Evolutionary conservation across 768 basidiomycete genomes (phyloP).

Genomic region (button mushroom (Agaricus bisporus)): DNA sequence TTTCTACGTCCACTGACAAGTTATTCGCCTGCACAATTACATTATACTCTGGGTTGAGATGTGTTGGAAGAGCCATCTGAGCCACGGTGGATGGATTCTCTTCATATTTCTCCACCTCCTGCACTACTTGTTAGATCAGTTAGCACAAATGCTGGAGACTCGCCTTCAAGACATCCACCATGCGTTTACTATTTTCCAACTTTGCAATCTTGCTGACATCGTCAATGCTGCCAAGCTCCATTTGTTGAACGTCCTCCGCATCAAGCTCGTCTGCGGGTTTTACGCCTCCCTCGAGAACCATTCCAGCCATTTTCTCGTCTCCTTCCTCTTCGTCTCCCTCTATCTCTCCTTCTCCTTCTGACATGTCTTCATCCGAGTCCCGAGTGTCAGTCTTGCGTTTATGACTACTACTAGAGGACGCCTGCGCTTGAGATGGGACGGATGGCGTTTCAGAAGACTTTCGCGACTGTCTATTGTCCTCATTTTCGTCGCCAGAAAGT

Average conservation of each 20-base stretch:
- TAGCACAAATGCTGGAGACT: conserved; percentile 3
- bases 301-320: conserved; percentile 41
- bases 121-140: neutral
- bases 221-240: conserved; percentile 82
- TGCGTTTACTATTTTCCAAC: conserved; percentile 79
- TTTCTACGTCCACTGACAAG: conserved; percentile 95
- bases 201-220: conserved; percentile 88
- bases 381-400: conserved; percentile 68
- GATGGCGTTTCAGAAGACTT: conserved; percentile 16
- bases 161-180: conserved; percentile 84
- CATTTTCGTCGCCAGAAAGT: conserved; percentile 63
- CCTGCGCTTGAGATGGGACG: neutral
- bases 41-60: conserved; percentile 92
- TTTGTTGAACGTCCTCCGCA: conserved; percentile 87
- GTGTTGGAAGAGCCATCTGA: conserved; percentile 72
- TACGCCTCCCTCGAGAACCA: conserved; percentile 82
- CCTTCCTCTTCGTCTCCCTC: conserved; percentile 42
- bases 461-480: conserved; percentile 30
- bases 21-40: conserved; percentile 98
- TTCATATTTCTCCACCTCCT: conserved; percentile 91
- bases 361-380: conserved; percentile 34
- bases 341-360: conserved; percentile 38
- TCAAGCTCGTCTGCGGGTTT: conserved; percentile 96
- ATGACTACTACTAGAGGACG: conserved; percentile 25
- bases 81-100: conserved; percentile 73